Evolutionary conservation across 768 basidiomycete genomes (phyloP).

Genomic region (Daedaleopsis sinensis): DNA sequence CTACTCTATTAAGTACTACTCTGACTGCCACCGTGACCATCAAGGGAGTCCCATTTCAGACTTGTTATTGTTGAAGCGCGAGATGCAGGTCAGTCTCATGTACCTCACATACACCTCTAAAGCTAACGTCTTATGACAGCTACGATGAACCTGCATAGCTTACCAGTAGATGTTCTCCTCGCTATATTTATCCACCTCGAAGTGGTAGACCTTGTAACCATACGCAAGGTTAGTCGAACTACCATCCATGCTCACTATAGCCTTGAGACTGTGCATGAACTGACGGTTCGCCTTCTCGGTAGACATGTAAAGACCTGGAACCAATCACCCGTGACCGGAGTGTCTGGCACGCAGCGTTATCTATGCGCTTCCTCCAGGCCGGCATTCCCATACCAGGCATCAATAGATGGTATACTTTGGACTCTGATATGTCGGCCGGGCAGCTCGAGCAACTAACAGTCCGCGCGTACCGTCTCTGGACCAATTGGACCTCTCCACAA

Average conservation of each 20-base stretch:
- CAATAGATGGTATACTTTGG: conserved; percentile 29
- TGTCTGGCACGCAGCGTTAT: conserved; percentile 54
- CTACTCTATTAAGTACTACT: too few species aligned
- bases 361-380: conserved; percentile 41
- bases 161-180: conserved; percentile 55
- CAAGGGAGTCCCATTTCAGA: too few species aligned
- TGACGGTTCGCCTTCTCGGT: not conserved
- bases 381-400: conserved; percentile 53
- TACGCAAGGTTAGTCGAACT: conserved; percentile 47
- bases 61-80: too few species aligned
- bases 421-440: conserved; percentile 34
- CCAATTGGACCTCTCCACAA: conserved; percentile 50
- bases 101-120: too few species aligned
- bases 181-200: conserved; percentile 45
- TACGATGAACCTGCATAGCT: too few species aligned
- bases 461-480: conserved; percentile 45
- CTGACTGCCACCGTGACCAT: too few species aligned
- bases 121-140: too few species aligned
- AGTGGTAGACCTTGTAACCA: conserved; percentile 42
- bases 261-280: not conserved
- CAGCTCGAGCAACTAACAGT: conserved; percentile 48
- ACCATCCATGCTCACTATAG: not conserved
- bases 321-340: conserved; percentile 47
- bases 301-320: conserved; percentile 52
- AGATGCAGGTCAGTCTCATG: too few species aligned